Evolutionary conservation across 352 stramenopile genomes (phyloP), one percentile per base, ranked within the genome.

Genomic region (Phytopythium montanum): DNA sequence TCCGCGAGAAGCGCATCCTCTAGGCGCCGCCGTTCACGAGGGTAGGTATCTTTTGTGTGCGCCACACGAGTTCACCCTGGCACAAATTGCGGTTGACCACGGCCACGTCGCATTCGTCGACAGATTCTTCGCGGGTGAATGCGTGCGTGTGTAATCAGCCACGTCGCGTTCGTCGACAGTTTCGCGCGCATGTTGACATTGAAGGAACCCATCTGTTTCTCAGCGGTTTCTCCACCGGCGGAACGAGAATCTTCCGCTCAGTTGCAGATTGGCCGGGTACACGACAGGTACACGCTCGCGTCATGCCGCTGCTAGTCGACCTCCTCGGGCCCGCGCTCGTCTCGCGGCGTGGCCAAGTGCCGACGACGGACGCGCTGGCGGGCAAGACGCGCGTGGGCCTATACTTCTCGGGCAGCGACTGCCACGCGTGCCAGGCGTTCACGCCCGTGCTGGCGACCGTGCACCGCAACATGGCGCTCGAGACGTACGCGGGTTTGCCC

Each of bases 321-420:
- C 69, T 88, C n/a, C 68, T 88, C 28, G 78, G 78, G 14, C 59
- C 25, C 38, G 77, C 72, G 57, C 64, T 88, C 54, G 65, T 81
- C 21, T 86, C 78, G 26, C 72, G 78, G 5, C 76, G 75, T 57
- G 79, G 79, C 42, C 69, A 87, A 61, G 72, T 73, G 34, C 48
- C 68, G 31, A 81, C 79, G 16, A 54, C 75, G 21, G 69, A 85
- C 36, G 79, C 72, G 58, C 72, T 88, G 45, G 76, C 71, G 34
- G 48, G 67, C 57, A 88, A 88, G 64, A 75, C 61, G 21, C 70
- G 81, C 38, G 66, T 90, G 50, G 77, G 77, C 0, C 58, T 90
- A 31, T 90, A 86, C 70, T 90, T 90, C 64, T 86, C 77, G 12
- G 74, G 73, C 48, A 87, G 76, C 63, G 78, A 66, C 16, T 88